Percentiles rank a stretch among this genome's conserved stretches.
These are phyloP conservation scores for Lasiodiplodia citricola DNA, from an alignment of 2,329 filamentous ascomycete genomes.

Conservation along the genomic window DNA sequence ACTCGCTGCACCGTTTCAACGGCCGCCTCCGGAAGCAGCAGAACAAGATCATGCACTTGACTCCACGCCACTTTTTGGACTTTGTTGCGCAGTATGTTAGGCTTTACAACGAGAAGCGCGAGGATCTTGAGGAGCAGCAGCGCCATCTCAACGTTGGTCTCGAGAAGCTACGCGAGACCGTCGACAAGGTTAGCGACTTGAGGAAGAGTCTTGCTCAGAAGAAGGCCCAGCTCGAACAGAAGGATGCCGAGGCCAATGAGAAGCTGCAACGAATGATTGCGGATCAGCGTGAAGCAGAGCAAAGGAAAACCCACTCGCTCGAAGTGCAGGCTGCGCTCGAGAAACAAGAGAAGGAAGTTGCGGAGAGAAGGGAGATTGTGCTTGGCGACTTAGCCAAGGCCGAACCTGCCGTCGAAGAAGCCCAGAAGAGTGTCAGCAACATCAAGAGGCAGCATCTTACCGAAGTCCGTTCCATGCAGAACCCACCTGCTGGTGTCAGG, in stretches of 20 bases:
- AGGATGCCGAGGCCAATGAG: constrained; percentile 94
- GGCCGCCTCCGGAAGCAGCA: constrained; percentile 87
- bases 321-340: constrained; percentile 88
- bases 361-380: constrained; percentile 81
- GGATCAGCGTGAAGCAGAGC: constrained; percentile 92
- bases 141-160: constrained; percentile 97
- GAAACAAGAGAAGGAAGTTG: constrained; percentile 87
- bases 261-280: constrained; percentile 97
- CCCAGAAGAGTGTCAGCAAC: constrained; percentile 95
- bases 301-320: constrained; percentile 83
- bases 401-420: constrained; percentile 90
- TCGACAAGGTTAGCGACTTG: constrained; percentile 94
- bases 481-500: constrained; percentile 87
- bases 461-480: constrained; percentile 96
- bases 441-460: constrained; percentile 98
- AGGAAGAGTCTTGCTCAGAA: constrained; percentile 91
- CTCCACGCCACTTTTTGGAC: constrained; percentile 94
- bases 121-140: constrained; percentile 98
- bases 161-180: constrained; percentile 94
- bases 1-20: constrained; percentile 92
- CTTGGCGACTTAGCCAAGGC: constrained; percentile 85
- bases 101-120: constrained; percentile 96
- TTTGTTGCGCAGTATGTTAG: constrained; percentile 98
- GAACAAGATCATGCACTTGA: constrained; percentile 89
- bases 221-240: constrained; percentile 89